Base-by-base conservation (phyloP, 2,329 filamentous ascomycete species). In the Neoscytalidium dimidiatum region DNA sequence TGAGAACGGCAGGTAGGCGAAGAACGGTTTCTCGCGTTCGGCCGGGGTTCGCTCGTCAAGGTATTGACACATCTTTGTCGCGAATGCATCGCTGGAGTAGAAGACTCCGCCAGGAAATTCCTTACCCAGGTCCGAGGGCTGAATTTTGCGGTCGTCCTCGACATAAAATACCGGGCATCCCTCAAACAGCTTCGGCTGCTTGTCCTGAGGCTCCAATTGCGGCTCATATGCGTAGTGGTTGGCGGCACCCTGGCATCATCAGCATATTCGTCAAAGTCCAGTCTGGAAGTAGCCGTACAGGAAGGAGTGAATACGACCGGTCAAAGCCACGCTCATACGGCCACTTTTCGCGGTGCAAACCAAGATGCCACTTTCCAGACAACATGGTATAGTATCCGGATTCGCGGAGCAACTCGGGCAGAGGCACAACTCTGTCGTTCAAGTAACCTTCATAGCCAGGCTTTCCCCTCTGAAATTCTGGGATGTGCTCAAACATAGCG, bases 381-480 rank as follows among this genome's bases (percentile, higher is more conserved):
- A 69, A 66, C n/a, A 67, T 38, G 7, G 68, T 69, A 3, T 58
- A 26, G 35, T 69, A 68, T 2, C 68, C 64, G 3, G 53, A 66
- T 17, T 88, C 86, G 7, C 79, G 81, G 17, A 89, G 77, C 1
- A 89, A 69, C 71, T 89, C 86, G 0, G 86, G 84, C 11, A 88
- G 74, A 5, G 86, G 82, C 1, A 79, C 86, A 1, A 89, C 86
- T 1, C 81, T 77, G 66, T 85, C 82, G 64, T 89, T 88, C 33
- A 89, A 77, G 67, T 88, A 89, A 0, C 86, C 86, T 72, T 89
- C 86, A 65, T 89, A 86, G 0, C 86, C 86, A 0, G 86, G 86
- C 74, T 82, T 81, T 8, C 82, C 86, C 29, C 83, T 78, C 69
- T 87, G 84, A 0, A 82, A 81, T 14, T 80, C 81, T n/a, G 78